Evolutionary conservation across 345 rosid species (phyloP).

Genomic region (Eucalyptus brandiana): DNA sequence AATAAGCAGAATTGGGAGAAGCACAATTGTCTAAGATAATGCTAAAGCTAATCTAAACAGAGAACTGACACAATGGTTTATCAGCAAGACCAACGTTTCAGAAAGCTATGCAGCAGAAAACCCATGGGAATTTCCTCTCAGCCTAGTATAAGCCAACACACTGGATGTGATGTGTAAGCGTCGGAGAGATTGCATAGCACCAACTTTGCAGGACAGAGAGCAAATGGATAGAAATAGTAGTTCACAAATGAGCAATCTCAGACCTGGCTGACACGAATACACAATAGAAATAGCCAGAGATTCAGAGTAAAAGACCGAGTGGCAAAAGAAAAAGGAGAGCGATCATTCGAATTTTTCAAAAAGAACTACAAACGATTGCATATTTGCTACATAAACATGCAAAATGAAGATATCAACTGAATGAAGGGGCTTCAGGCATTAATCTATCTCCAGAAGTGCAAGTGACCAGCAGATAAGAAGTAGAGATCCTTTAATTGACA

Average conservation of each 20-base stretch:
- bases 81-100: not conserved
- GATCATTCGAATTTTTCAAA: not conserved
- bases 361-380: not conserved
- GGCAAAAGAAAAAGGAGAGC: not conserved
- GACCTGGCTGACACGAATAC: not conserved
- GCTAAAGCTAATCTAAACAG: not conserved
- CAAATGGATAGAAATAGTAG: not conserved
- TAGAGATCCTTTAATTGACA: not conserved
- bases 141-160: not conserved
- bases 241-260: not conserved
- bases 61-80: not conserved
- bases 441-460: not conserved
- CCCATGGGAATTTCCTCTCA: not conserved
- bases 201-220: not conserved
- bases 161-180: not conserved
- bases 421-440: not conserved
- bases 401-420: not conserved
- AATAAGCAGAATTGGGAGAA: not conserved
- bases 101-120: not conserved
- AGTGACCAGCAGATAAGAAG: not conserved
- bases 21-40: not conserved
- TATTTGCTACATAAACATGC: not conserved
- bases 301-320: not conserved
- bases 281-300: not conserved
- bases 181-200: not conserved